phyloP scores from a whole-genome alignment of 306 rosid genomes.

The Astragalus glycyphyllos region DNA sequence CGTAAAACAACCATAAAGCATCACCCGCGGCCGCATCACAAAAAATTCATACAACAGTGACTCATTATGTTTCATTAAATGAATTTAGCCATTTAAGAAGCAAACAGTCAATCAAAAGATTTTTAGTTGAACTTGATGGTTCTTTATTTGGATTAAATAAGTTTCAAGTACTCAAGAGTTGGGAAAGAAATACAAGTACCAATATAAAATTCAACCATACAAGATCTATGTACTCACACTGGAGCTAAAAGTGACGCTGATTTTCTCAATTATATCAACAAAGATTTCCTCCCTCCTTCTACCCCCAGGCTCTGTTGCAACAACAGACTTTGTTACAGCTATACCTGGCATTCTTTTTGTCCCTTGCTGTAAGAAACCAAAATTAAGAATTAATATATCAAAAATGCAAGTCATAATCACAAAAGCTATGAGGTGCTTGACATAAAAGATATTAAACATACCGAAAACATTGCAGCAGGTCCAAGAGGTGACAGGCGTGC shows the following conservation, averaged over 20 bases:
- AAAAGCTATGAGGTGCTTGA: constrained; percentile 18
- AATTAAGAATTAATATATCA: constrained; percentile 33
- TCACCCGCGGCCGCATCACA: constrained; percentile 23
- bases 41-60: constrained; percentile 16
- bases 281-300: constrained; percentile 89
- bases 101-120: neutral
- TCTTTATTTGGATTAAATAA: constrained; percentile 27
- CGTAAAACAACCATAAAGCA: constrained; percentile 22
- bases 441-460: constrained; percentile 39
- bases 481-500: constrained; percentile 75
- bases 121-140: constrained; percentile 26
- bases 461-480: constrained; percentile 69
- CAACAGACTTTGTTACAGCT: constrained; percentile 90
- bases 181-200: constrained; percentile 27
- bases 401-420: constrained; percentile 4
- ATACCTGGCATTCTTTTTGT: constrained; percentile 87
- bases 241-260: constrained; percentile 89
- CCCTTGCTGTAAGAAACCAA: constrained; percentile 72
- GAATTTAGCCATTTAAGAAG: constrained; percentile 32
- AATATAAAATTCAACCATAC: constrained; percentile 32
- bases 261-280: constrained; percentile 92
- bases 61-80: constrained; percentile 16
- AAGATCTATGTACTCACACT: constrained; percentile 64
- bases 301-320: constrained; percentile 82
- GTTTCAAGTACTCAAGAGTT: constrained; percentile 36